Conservation (phyloP, 1,284 basidiomycete genomes). For the Bondarzewia mesenterica region DNA sequence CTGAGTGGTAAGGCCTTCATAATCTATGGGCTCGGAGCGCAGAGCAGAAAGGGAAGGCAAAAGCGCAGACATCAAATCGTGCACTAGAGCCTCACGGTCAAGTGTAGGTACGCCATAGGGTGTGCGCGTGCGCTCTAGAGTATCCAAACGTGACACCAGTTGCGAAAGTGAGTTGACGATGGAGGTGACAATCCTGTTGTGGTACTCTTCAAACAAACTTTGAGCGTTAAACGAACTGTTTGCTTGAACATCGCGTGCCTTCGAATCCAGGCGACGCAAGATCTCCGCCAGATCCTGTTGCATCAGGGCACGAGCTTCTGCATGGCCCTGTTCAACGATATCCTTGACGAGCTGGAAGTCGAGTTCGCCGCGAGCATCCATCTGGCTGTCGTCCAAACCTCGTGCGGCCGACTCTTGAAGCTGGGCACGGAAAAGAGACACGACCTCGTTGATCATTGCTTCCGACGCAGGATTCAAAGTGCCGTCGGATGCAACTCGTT, state of each 20-base stretch:
- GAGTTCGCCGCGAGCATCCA: conserved; percentile 66
- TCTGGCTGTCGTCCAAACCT: conserved; percentile 53
- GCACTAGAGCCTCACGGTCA: conserved; percentile 50
- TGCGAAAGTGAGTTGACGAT: conserved; percentile 54
- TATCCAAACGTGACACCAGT: conserved; percentile 52
- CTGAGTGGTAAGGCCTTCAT: conserved; percentile 63
- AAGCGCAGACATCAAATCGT: conserved; percentile 50
- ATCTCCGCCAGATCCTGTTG: conserved; percentile 48
- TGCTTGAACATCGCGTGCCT: conserved; percentile 15
- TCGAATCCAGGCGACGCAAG: conserved; percentile 28
- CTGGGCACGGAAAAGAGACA: conserved; percentile 58
- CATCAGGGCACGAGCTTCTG: conserved; percentile 47
- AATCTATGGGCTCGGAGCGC: conserved; percentile 61
- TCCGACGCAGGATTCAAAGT: conserved; percentile 39
- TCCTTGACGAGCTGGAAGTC: conserved; percentile 71
- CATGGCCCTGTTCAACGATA: conserved; percentile 58
- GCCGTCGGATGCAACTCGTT: conserved; percentile 14
- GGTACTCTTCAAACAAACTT: conserved; percentile 46
- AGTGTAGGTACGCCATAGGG: conserved; percentile 17
- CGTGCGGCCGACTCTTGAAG: conserved; percentile 52
- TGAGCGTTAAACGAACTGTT: conserved; percentile 16
- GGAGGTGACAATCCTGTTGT: conserved; percentile 44
- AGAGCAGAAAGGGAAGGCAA: conserved; percentile 52
- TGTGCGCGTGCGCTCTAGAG: conserved; percentile 30
- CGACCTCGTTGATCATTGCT: conserved; percentile 55